Conservation (phyloP, 495 filamentous ascomycete species). For the Neurospora terricola region DNA sequence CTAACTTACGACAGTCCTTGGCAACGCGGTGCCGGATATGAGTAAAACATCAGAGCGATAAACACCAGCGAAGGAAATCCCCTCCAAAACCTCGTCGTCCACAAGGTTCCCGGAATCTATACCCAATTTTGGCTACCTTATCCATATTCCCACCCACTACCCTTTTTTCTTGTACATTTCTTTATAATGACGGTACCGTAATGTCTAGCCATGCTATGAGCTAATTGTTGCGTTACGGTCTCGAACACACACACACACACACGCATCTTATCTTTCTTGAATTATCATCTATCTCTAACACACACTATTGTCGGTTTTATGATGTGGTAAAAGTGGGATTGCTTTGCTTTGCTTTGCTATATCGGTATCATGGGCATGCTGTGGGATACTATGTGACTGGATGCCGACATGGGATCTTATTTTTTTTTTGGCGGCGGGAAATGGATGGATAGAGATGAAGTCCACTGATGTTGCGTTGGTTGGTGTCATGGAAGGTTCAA, state of each 20-base stretch:
- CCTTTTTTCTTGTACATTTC: neutral
- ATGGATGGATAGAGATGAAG: neutral
- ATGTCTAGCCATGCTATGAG: neutral
- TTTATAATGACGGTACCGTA: neutral
- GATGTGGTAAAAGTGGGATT: neutral
- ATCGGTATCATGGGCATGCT: neutral
- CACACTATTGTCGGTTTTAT: neutral
- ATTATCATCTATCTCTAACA: neutral
- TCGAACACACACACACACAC: neutral
- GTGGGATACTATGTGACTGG: neutral
- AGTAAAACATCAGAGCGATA: constrained; percentile 11
- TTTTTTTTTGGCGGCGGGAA: neutral
- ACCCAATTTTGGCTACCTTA: neutral
- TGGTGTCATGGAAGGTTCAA: neutral
- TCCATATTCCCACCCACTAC: neutral
- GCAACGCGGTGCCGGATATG: constrained; percentile 48
- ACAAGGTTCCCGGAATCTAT: neutral
- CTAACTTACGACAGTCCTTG: constrained; percentile 29
- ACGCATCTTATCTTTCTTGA: neutral
- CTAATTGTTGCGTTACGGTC: neutral
- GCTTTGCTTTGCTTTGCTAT: neutral
- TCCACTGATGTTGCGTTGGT: neutral
- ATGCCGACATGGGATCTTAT: neutral
- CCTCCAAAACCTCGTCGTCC: neutral
- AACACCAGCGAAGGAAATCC: neutral